Conservation (phyloP, 495 filamentous ascomycete genomes). For the Aspergillus sclerotioniger region DNA sequence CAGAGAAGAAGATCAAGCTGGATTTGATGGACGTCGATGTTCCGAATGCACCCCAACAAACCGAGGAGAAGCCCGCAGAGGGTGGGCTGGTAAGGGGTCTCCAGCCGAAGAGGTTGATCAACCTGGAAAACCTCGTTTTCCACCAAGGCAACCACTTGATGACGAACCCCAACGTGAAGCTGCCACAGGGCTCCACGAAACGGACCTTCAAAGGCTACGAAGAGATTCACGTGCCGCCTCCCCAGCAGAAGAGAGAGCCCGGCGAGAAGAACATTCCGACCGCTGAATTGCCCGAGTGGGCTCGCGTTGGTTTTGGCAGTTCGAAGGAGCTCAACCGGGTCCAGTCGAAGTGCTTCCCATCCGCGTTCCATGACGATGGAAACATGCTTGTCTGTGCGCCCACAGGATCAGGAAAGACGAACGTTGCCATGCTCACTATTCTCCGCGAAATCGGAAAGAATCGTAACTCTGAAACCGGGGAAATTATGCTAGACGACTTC, state of each 20-base stretch:
- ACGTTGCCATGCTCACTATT: slow-evolving; percentile 97
- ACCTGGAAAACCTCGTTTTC: slow-evolving; percentile 93
- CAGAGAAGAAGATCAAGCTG: slow-evolving; percentile 76
- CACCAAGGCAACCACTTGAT: slow-evolving; percentile 98
- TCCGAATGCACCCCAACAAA: slow-evolving; percentile 52
- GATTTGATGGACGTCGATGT: slow-evolving; percentile 90
- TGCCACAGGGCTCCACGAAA: slow-evolving; percentile 95
- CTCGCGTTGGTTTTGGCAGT: slow-evolving; percentile 77
- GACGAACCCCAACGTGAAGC: slow-evolving; percentile 92
- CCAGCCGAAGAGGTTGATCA: slow-evolving; percentile 82
- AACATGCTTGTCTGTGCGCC: slow-evolving; percentile 98
- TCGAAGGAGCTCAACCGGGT: slow-evolving; percentile 87
- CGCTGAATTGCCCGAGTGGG: slow-evolving; percentile 89
- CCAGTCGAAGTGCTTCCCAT: slow-evolving; percentile 87
- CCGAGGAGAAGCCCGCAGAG: slow-evolving; percentile 53
- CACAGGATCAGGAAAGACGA: slow-evolving; percentile 97
- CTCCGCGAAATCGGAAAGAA: slow-evolving; percentile 96
- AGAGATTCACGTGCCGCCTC: slow-evolving; percentile 93
- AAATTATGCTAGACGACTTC: slow-evolving; percentile 92
- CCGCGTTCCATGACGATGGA: slow-evolving; percentile 90
- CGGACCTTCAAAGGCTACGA: slow-evolving; percentile 96
- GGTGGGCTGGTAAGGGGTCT: slow-evolving; percentile 77
- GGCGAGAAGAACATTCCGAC: slow-evolving; percentile 78
- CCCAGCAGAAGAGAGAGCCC: slow-evolving; percentile 76
- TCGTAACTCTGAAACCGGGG: slow-evolving; percentile 78